Percentiles rank a stretch among this genome's conserved stretches.
Evolutionary conservation across 1,284 basidiomycete species (phyloP).

Genomic region (Cryptococcus maquisensis): DNA sequence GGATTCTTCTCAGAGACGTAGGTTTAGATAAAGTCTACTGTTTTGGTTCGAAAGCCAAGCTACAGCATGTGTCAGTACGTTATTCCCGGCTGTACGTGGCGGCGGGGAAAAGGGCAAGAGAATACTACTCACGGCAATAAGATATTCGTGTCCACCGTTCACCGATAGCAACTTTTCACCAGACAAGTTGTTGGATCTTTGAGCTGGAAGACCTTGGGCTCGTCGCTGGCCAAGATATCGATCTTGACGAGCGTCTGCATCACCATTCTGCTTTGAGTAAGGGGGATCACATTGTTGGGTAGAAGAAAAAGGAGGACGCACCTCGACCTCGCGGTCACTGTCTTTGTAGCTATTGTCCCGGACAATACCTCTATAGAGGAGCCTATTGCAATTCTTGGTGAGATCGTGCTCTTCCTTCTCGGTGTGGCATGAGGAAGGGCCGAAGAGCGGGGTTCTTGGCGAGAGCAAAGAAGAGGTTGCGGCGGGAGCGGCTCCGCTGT

Average conservation of each 20-base stretch:
- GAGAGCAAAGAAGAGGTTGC: too few species aligned
- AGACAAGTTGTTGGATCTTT: conserved; percentile 32
- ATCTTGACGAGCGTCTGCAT: conserved; percentile 45
- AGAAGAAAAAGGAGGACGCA: too few species aligned
- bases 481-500: too few species aligned
- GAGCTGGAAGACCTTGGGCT: conserved; percentile 36
- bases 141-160: conserved; percentile 41
- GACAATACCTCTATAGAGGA: conserved; percentile 40
- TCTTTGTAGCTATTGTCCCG: conserved; percentile 39
- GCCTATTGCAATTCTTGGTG: conserved; percentile 26
- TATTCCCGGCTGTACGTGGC: too few species aligned
- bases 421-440: too few species aligned
- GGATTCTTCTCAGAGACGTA: conserved; percentile 32
- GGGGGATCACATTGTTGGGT: too few species aligned
- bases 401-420: conserved; percentile 32
- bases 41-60: conserved; percentile 43
- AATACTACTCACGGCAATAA: conserved; percentile 35
- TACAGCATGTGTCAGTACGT: too few species aligned
- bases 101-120: too few species aligned
- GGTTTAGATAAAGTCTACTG: conserved; percentile 28
- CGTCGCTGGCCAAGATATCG: conserved; percentile 35
- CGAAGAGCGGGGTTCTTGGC: too few species aligned
- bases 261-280: too few species aligned
- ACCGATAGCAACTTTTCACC: conserved; percentile 36
- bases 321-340: conserved; percentile 38